Evolutionary conservation across 116 monocot genomes (phyloP).

Genomic region (Papilionanthe hybrid): DNA sequence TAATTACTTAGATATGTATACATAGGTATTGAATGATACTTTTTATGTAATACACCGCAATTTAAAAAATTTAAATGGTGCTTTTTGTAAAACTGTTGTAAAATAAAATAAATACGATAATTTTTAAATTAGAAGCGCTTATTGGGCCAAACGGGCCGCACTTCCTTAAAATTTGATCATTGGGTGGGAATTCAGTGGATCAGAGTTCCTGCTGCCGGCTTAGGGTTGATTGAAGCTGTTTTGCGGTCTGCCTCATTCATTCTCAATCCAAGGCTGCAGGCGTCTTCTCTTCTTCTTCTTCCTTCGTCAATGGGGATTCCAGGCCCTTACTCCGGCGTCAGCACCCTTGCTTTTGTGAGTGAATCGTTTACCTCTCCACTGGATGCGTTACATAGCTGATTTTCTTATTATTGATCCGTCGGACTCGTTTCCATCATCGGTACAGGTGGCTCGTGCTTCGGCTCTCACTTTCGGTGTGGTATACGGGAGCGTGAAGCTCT

Average conservation of each 20-base stretch:
- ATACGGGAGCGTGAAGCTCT: slow-evolving; percentile 55
- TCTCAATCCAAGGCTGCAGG: neutral
- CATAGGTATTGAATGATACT: too few relatives aligned
- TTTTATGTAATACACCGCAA: too few relatives aligned
- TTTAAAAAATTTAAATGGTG: too few relatives aligned
- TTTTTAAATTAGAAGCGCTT: neutral
- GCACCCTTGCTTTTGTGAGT: slow-evolving; percentile 63
- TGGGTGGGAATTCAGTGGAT: too few relatives aligned
- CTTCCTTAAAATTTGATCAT: neutral
- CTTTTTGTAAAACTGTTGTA: too few relatives aligned
- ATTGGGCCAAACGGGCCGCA: neutral
- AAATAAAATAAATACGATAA: too few relatives aligned
- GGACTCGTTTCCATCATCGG: slow-evolving; percentile 6
- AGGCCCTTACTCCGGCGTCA: slow-evolving; percentile 60
- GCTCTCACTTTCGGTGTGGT: slow-evolving; percentile 38
- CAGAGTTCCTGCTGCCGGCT: neutral
- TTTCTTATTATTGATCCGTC: neutral
- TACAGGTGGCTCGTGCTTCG: slow-evolving; percentile 58
- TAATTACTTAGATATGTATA: too few relatives aligned
- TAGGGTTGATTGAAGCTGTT: slow-evolving; percentile 7
- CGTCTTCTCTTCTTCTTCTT: slow-evolving; percentile 2
- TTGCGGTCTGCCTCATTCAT: neutral
- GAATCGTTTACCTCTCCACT: neutral
- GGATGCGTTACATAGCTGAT: neutral
- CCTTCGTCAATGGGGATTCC: slow-evolving; percentile 37